These are phyloP conservation scores for Draba incana DNA, from an alignment of 345 rosid genomes.

Conservation along the genomic window DNA sequence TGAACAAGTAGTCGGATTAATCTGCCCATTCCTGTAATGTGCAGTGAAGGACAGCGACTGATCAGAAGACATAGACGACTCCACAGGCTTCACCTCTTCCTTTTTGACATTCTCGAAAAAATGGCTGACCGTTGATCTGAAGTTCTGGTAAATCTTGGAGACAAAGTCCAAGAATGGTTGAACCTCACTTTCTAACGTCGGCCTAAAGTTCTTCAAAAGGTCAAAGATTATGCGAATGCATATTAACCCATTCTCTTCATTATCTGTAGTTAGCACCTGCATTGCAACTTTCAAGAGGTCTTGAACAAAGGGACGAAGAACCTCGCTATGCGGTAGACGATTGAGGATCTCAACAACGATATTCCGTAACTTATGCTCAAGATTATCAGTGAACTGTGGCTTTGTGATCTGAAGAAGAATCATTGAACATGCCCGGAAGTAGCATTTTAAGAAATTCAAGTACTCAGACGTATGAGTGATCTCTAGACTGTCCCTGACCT, in stretches of 20 bases:
- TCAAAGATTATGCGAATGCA: slow-evolving; percentile 94
- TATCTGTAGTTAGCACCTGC: slow-evolving; percentile 94
- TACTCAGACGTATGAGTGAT: slow-evolving; percentile 94
- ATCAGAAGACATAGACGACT: slow-evolving; percentile 37
- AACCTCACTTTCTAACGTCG: slow-evolving; percentile 83
- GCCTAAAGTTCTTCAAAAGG: slow-evolving; percentile 89
- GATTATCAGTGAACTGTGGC: slow-evolving; percentile 80
- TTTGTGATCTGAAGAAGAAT: slow-evolving; percentile 79
- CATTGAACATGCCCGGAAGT: slow-evolving; percentile 80
- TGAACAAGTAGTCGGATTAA: slow-evolving; percentile 87
- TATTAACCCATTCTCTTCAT: slow-evolving; percentile 93
- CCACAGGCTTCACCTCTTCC: slow-evolving; percentile 50
- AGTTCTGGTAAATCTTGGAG: slow-evolving; percentile 89
- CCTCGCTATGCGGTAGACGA: slow-evolving; percentile 95
- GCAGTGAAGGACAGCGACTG: slow-evolving; percentile 34
- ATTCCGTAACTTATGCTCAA: slow-evolving; percentile 88
- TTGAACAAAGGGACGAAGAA: slow-evolving; percentile 97
- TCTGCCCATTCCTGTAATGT: slow-evolving; percentile 59
- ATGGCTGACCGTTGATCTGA: slow-evolving; percentile 78
- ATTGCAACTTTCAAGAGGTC: slow-evolving; percentile 94
- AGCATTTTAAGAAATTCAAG: slow-evolving; percentile 85
- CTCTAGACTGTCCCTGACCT: slow-evolving; percentile 94
- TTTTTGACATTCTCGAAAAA: slow-evolving; percentile 73
- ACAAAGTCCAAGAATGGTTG: slow-evolving; percentile 96
- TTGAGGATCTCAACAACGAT: slow-evolving; percentile 88